A percentile compares a stretch with the other conserved stretches of the same genome.
Evolutionary conservation across 345 rosid species (phyloP).

Genomic region (Citropsis articulata): DNA sequence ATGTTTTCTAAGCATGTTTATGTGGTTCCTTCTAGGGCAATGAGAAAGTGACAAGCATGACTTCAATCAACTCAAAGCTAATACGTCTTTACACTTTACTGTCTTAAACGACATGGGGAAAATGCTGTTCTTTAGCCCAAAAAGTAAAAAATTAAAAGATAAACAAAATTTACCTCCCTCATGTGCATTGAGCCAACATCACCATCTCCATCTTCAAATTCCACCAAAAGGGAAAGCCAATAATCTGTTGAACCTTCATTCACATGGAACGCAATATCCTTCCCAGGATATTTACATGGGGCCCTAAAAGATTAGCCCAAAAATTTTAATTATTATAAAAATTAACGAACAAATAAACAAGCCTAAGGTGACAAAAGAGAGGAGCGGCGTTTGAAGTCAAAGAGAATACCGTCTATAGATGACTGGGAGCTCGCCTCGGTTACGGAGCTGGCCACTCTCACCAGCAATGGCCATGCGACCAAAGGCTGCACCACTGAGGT

Average conservation of each 20-base stretch:
- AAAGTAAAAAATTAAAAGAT: neutral
- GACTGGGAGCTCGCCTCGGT: conserved; percentile 75
- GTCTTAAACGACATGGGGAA: neutral
- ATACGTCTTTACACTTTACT: neutral
- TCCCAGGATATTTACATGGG: conserved; percentile 78
- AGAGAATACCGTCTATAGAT: conserved; percentile 48
- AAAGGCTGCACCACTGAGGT: conserved; percentile 95
- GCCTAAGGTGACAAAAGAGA: neutral
- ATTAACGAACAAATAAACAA: neutral
- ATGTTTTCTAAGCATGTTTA: conserved; percentile 1
- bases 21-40: conserved; percentile 17
- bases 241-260: conserved; percentile 82
- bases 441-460: conserved; percentile 50
- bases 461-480: conserved; percentile 86
- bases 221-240: conserved; percentile 91
- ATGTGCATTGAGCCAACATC: conserved; percentile 96
- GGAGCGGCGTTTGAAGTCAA: neutral
- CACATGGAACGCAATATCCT: conserved; percentile 82
- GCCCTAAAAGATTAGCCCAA: conserved; percentile 48
- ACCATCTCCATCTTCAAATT: conserved; percentile 95
- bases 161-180: conserved; percentile 48
- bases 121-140: neutral
- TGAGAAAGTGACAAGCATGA: conserved; percentile 16
- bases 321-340: neutral
- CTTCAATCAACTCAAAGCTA: neutral